These are phyloP conservation scores for Juncus effusus DNA, from an alignment of 176 grass and related monocot species.

Conservation along the genomic window DNA sequence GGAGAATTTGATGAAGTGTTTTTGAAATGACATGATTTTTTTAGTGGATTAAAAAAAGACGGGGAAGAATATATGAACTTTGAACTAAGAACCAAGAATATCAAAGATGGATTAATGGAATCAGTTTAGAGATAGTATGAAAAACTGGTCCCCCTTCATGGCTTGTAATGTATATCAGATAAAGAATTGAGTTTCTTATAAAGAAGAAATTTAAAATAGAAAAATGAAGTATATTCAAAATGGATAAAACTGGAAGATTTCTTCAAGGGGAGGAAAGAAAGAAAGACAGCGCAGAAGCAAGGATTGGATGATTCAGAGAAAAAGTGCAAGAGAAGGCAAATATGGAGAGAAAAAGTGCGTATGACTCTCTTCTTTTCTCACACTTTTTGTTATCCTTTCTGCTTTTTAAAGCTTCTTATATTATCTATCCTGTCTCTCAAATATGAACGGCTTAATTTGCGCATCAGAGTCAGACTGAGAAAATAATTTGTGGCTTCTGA, in stretches of 20 bases:
- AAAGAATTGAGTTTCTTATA: not conserved
- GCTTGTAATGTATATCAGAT: slow-evolving; percentile 11
- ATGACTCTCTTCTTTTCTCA: slow-evolving; percentile 19
- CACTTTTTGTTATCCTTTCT: slow-evolving; percentile 27
- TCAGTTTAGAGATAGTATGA: slow-evolving; percentile 2
- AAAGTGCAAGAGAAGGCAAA: slow-evolving; percentile 16
- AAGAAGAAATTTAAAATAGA: not conserved
- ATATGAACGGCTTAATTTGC: slow-evolving; percentile 15
- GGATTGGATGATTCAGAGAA: slow-evolving; percentile 10
- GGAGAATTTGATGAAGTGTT: slow-evolving; percentile 5
- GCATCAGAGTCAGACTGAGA: not conserved
- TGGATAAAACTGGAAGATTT: slow-evolving; percentile 9
- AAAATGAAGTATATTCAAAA: slow-evolving; percentile 8
- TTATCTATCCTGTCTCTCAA: not conserved
- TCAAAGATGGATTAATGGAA: not conserved
- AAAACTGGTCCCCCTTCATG: not conserved
- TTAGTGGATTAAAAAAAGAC: slow-evolving; percentile 7
- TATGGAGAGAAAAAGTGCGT: slow-evolving; percentile 27
- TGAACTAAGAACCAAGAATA: not conserved
- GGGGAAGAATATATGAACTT: too few relatives aligned
- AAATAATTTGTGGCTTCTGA: slow-evolving; percentile 14
- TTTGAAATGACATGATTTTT: slow-evolving; percentile 10
- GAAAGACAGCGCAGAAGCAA: slow-evolving; percentile 17
- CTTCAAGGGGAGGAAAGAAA: slow-evolving; percentile 9
- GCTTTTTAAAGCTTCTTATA: too few relatives aligned